Percentiles rank a stretch among this genome's conserved stretches.
These are phyloP conservation scores for Pyrus bretschneideri DNA, from an alignment of 306 rosid species.

Conservation along the genomic window DNA sequence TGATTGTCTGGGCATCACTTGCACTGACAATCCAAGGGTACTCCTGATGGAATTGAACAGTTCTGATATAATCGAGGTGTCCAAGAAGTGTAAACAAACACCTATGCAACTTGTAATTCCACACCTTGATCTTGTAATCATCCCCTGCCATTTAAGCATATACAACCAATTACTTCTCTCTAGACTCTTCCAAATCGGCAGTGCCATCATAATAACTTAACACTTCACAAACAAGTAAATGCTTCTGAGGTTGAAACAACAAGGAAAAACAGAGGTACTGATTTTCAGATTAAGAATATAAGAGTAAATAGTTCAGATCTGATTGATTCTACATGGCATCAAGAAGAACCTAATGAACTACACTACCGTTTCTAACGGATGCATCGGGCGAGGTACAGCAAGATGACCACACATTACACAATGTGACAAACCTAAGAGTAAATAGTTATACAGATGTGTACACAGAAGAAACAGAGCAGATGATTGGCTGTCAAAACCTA, in stretches of 20 bases:
- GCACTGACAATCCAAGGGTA: conserved; percentile 91
- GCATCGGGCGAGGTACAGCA: background rate
- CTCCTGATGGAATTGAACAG: conserved; percentile 87
- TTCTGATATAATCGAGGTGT: conserved; percentile 90
- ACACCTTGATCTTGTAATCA: conserved; percentile 92
- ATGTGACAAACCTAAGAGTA: background rate
- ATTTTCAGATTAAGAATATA: background rate
- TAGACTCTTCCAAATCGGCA: background rate
- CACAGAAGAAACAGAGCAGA: no score
- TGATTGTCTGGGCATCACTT: conserved; percentile 88
- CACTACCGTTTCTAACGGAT: background rate
- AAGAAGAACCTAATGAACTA: background rate
- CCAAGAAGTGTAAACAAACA: conserved; percentile 88
- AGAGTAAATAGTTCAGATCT: background rate
- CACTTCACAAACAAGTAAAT: background rate
- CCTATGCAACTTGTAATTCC: conserved; percentile 95
- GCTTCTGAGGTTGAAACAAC: background rate
- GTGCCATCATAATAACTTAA: background rate
- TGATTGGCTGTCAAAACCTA: no score
- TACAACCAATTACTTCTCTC: background rate
- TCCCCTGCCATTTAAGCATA: conserved; percentile 51
- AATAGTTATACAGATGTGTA: no score
- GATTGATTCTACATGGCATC: background rate
- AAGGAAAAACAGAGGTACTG: background rate
- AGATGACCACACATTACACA: background rate